These are phyloP conservation scores for Suhomyces atakaporum DNA, from an alignment of 1,139 yeast species.

Conservation along the genomic window DNA sequence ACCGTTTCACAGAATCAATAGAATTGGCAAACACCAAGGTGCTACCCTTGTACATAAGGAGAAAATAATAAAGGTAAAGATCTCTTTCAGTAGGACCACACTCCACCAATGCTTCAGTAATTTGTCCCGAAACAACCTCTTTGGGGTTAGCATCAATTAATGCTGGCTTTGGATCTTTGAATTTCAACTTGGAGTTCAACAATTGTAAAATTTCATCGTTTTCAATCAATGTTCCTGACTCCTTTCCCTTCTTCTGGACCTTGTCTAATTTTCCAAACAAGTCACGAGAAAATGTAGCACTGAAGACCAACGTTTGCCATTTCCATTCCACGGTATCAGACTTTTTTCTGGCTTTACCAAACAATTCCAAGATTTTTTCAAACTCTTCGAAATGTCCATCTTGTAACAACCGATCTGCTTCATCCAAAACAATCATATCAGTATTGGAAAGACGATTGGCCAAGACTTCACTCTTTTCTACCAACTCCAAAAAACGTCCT, in stretches of 20 bases:
- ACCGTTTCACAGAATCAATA: conserved; percentile 86
- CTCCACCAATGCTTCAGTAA: conserved; percentile 86
- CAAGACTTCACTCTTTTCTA: conserved; percentile 61
- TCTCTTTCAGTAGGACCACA: conserved; percentile 93
- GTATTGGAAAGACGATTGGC: conserved; percentile 60
- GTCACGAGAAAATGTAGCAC: conserved; percentile 90
- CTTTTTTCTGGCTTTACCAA: conserved; percentile 41
- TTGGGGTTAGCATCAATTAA: conserved; percentile 88
- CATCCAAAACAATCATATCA: conserved; percentile 82
- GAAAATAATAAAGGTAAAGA: conserved; percentile 82
- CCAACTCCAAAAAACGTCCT: conserved; percentile 83
- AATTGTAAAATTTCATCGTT: conserved; percentile 57
- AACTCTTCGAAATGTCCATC: conserved; percentile 97
- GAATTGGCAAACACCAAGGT: conserved; percentile 92
- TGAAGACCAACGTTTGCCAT: conserved; percentile 91
- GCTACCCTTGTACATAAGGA: conserved; percentile 83
- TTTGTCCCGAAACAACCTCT: conserved; percentile 71
- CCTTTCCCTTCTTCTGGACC: conserved; percentile 30
- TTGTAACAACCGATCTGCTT: conserved; percentile 94
- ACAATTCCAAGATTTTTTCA: conserved; percentile 72
- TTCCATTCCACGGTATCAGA: conserved; percentile 33
- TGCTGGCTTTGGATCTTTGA: conserved; percentile 58
- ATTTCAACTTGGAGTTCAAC: conserved; percentile 58
- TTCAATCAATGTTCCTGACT: conserved; percentile 44
- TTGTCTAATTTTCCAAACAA: conserved; percentile 72